These are phyloP conservation scores for Cenchrus fungigraminus DNA, from an alignment of 176 grass and related monocot species.

Conservation along the genomic window DNA sequence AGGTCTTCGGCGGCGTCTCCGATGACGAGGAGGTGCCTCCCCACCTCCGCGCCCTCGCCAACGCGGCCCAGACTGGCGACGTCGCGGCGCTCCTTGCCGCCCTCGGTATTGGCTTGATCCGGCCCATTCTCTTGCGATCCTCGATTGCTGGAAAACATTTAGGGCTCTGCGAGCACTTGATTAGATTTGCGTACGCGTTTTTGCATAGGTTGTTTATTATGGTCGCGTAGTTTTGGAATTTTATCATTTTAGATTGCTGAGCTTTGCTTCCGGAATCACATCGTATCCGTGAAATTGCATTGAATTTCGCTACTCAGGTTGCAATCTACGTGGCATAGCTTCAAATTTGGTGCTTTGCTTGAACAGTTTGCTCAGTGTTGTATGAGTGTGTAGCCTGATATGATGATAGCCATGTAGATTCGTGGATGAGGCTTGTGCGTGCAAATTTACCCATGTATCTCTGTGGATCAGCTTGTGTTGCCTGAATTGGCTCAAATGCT, in stretches of 20 bases:
- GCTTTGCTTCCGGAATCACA: constrained; percentile 16
- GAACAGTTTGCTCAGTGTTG: not conserved
- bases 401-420: not conserved
- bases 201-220: not conserved
- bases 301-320: not conserved
- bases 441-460: not conserved
- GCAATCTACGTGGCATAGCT: not conserved
- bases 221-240: not conserved
- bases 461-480: not conserved
- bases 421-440: not conserved
- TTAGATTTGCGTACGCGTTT: not conserved
- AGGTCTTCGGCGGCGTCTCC: constrained; percentile 28
- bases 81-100: constrained; percentile 59
- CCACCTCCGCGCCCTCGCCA: constrained; percentile 78
- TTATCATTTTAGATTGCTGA: not conserved
- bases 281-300: not conserved
- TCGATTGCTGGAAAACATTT: not conserved
- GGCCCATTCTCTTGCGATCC: not conserved
- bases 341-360: not conserved
- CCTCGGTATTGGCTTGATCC: constrained; percentile 53
- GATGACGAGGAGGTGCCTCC: constrained; percentile 69
- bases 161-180: constrained; percentile 14
- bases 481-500: not conserved
- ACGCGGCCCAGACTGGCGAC: constrained; percentile 76
- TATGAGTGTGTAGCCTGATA: not conserved